Conservation (phyloP, 352 stramenopile genomes). For the Phytophthora crassamura region DNA sequence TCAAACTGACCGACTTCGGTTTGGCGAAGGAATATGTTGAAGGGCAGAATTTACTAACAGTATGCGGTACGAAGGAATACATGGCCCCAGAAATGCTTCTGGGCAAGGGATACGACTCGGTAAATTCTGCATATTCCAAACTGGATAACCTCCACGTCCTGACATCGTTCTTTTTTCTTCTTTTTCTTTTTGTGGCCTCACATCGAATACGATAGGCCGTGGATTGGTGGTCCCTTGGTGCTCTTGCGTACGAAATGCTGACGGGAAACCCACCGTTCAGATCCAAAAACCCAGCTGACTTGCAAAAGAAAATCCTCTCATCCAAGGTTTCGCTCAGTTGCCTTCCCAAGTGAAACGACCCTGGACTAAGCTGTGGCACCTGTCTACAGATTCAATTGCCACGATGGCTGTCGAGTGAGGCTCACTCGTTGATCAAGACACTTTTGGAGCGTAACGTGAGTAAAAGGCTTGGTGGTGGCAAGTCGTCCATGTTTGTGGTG, state of each 20-base stretch:
- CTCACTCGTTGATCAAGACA: slow-evolving; percentile 95
- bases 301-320: slow-evolving; percentile 83
- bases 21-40: slow-evolving; percentile 79
- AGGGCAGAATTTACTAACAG: slow-evolving; percentile 73
- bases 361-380: background rate
- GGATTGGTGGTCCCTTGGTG: slow-evolving; percentile 89
- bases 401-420: slow-evolving; percentile 83
- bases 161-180: background rate
- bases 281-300: slow-evolving; percentile 69
- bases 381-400: slow-evolving; percentile 68
- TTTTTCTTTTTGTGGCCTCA: background rate
- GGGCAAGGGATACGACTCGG: slow-evolving; percentile 82
- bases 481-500: slow-evolving; percentile 98
- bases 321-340: slow-evolving; percentile 51
- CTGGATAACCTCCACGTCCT: background rate
- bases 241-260: slow-evolving; percentile 83
- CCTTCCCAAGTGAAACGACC: background rate
- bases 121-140: slow-evolving; percentile 25
- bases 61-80: slow-evolving; percentile 89
- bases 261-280: slow-evolving; percentile 76
- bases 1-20: slow-evolving; percentile 94
- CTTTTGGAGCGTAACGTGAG: slow-evolving; percentile 97
- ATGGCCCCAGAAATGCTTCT: slow-evolving; percentile 89
- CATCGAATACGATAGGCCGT: slow-evolving; percentile 59
- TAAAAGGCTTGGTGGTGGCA: slow-evolving; percentile 93